Conservation (phyloP, 2,329 filamentous ascomycete species). For the Aspergillus fijiensis region DNA sequence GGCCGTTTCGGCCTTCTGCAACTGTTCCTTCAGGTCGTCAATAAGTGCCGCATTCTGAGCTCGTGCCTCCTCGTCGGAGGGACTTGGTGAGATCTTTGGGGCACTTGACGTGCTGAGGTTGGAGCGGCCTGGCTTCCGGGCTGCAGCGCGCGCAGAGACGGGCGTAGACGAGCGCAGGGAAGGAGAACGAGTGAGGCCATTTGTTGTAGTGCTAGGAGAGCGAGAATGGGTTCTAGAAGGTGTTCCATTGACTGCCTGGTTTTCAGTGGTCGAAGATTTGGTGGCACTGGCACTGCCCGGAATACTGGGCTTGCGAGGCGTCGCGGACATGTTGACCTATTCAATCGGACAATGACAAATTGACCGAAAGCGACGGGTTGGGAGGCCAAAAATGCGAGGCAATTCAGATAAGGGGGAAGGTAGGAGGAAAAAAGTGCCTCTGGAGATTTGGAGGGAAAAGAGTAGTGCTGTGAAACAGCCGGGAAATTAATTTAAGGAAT, state of each 20-base stretch:
- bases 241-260: constrained; percentile 34
- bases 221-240: constrained; percentile 43
- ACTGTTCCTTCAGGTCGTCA: constrained; percentile 78
- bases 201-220: constrained; percentile 51
- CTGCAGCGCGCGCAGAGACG: constrained; percentile 71
- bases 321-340: constrained; percentile 41
- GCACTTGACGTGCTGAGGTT: constrained; percentile 46
- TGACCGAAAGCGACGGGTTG: constrained; percentile 6
- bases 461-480: constrained; percentile 22
- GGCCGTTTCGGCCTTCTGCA: constrained; percentile 74
- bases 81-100: constrained; percentile 50
- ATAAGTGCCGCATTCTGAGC: constrained; percentile 76
- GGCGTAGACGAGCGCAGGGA: constrained; percentile 59
- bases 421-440: constrained; percentile 4
- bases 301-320: constrained; percentile 44
- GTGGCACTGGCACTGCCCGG: constrained; percentile 33
- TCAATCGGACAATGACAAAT: constrained; percentile 10
- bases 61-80: constrained; percentile 67
- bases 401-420: constrained; percentile 12
- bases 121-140: constrained; percentile 55
- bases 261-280: constrained; percentile 33
- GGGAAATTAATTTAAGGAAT: constrained; percentile 30
- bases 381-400: constrained; percentile 12
- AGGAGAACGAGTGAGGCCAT: constrained; percentile 58
- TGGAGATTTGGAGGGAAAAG: constrained; percentile 2